Conservation (phyloP, 2,329 filamentous ascomycete species). For the Fusarium udum region DNA sequence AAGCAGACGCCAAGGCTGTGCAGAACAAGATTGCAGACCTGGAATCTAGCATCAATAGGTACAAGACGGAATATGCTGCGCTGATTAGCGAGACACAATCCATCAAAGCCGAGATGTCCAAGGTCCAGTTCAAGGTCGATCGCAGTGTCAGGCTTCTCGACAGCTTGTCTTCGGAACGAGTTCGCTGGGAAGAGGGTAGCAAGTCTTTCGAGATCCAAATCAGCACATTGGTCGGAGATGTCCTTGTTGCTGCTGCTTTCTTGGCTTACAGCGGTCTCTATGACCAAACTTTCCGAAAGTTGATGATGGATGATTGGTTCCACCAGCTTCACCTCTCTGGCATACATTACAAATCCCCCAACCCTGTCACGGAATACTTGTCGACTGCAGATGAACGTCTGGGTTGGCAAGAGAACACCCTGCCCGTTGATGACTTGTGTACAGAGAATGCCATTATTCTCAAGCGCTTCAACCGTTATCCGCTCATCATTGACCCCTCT, state of each 20-base stretch:
- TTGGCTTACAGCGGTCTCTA: conserved; percentile 96
- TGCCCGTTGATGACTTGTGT: conserved; percentile 96
- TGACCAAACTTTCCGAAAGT: conserved; percentile 97
- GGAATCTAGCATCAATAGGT: conserved; percentile 90
- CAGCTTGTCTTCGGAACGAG: conserved; percentile 91
- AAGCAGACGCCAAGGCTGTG: conserved; percentile 91
- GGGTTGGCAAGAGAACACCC: conserved; percentile 90
- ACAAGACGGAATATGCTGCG: conserved; percentile 95
- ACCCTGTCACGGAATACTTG: conserved; percentile 94
- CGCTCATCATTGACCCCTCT: conserved; percentile 97
- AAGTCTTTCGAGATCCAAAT: conserved; percentile 99
- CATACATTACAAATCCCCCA: conserved; percentile 90
- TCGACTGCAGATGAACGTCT: conserved; percentile 96
- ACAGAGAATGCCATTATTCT: conserved; percentile 98
- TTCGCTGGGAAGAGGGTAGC: conserved; percentile 95
- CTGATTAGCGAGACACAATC: conserved; percentile 97
- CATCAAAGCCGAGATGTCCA: conserved; percentile 96
- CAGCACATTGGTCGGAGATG: conserved; percentile 93
- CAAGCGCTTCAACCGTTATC: conserved; percentile 97
- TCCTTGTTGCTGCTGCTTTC: conserved; percentile 95
- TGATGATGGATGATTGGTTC: conserved; percentile 97
- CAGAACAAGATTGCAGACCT: conserved; percentile 85
- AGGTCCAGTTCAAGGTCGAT: conserved; percentile 97
- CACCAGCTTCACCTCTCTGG: conserved; percentile 94
- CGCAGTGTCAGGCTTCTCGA: conserved; percentile 93